Evolutionary conservation across 352 stramenopile species (phyloP), one percentile per base, ranked within the genome.

Genomic region (Globisporangium nodosum): DNA sequence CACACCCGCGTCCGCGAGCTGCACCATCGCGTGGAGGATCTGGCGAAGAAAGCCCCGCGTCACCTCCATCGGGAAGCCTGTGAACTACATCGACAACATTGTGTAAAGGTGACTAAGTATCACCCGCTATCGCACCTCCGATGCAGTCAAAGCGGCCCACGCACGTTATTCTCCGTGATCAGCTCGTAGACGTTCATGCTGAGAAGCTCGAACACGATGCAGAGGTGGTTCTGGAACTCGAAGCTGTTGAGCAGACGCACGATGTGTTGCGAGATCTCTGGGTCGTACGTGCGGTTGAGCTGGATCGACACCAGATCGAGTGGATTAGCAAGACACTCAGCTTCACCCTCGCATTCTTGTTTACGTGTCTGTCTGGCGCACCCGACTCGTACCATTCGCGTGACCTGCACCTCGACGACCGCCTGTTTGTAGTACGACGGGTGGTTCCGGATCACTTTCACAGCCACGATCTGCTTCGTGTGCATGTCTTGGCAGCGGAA

Each of bases 401-500:
- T 77, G 31, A 99, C 79, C 52, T 94, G 77, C 61, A 98, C 96
- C 70, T 99, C 96, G 20, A 92, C 96, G 63, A 91, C 80, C 8
- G 94, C 96, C 42, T 77, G 66, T 61, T 99, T 96, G 66, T 96
- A 74, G 39, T 91, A 78, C 65, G 98, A 99, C 35, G 90, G 85
- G 58, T 94, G 93, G 64, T 87, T 98, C 68, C 98, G 98, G 62
- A 99, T 98, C 57, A 99, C 97, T 70, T 99, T 98, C 59, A 98
- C 95, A 1, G 92, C 92, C 8, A 98, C 92, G 51, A 96, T 79
- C 53, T 81, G 64, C 31, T 92, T 74, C 7, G 75, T 90, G 40
- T 76, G 52, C 5, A 65, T 35, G 60, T 87, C 68, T 8, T 70
- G 67, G 9, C 70, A 78, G 35, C 74, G 61, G 37, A 85, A 73